Base-by-base conservation (phyloP, 768 basidiomycete genomes). In the Naganishia onofrii region DNA sequence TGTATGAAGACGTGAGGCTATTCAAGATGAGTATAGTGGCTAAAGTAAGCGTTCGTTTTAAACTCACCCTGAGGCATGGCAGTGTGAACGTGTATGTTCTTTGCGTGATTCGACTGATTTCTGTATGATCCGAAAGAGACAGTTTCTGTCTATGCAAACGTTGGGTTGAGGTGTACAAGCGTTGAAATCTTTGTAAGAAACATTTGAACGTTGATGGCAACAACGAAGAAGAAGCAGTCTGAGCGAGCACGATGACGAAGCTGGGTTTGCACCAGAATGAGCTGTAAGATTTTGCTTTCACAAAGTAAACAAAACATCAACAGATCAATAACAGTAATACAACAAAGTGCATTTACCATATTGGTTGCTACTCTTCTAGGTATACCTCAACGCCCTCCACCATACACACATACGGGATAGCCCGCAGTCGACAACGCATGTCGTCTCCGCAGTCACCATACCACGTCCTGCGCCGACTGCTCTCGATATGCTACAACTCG, bases 401-500 rank as follows among this genome's bases (percentile, higher is more conserved):
- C 4, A 36, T 36, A 36, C 34, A 4, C 34, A 5, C 34, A 4
- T 12, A 5, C 12, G 34, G 34, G 6, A 12, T 36, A 36, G 34
- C 34, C 34, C 34, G 34, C 4, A 36, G 34, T 12, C 34, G 34
- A 36, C 34, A 36, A 36, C 28, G 26, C 26, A 70, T 55, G 58
- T 46, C 65, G 15, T 70, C 67, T 32, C 53, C 60, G 7, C 48
- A 57, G 21, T 58, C 71, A 12, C 71, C 68, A 42, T 66, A 68
- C 53, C 71, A 72, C 71, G 44, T 66, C 67, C 65, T 66, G 7
- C 65, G 63, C 44, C 66, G 71, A 4, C 60, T 72, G 28, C 36
- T 72, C 51, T 72, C 71, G 15, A 58, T 72, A 26, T 58, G 54
- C 34, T 69, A 72, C 63, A 68, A 68, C 53, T 68, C 71, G 0